These are phyloP conservation scores for Kazachstania sp. DNA, from an alignment of 1,139 yeast genomes.

Conservation along the genomic window DNA sequence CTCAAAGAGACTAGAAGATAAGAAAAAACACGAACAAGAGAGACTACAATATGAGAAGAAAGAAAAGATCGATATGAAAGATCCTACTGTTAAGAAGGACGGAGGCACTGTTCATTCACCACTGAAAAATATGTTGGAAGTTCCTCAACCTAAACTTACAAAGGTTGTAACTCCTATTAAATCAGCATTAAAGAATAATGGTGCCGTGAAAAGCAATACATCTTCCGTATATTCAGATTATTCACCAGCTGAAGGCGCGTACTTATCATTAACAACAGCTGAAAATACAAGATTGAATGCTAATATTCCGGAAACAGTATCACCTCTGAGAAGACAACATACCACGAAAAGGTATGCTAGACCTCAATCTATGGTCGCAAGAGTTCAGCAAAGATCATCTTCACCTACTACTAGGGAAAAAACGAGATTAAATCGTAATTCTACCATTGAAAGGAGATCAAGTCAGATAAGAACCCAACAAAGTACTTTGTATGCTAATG, in stretches of 20 bases:
- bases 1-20: not conserved
- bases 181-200: constrained; percentile 52
- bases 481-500: not conserved
- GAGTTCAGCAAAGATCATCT: constrained; percentile 2
- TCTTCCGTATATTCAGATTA: constrained; percentile 10
- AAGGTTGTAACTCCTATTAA: constrained; percentile 39
- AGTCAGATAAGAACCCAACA: not conserved
- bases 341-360: constrained; percentile 8
- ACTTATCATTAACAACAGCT: constrained; percentile 62
- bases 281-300: constrained; percentile 70
- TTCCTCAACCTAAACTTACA: not conserved
- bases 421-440: constrained; percentile 8
- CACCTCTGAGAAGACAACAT: constrained; percentile 10
- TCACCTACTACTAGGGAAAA: constrained; percentile 14
- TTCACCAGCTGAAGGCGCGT: constrained; percentile 51
- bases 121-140: not conserved
- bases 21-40: no score
- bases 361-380: constrained; percentile 17
- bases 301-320: constrained; percentile 38
- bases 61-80: not conserved
- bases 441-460: constrained; percentile 3
- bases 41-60: no score
- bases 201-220: constrained; percentile 16
- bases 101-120: not conserved
- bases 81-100: not conserved